Conservation (phyloP, 1,139 yeast genomes). For the Lodderomyces oxycetoniae region DNA sequence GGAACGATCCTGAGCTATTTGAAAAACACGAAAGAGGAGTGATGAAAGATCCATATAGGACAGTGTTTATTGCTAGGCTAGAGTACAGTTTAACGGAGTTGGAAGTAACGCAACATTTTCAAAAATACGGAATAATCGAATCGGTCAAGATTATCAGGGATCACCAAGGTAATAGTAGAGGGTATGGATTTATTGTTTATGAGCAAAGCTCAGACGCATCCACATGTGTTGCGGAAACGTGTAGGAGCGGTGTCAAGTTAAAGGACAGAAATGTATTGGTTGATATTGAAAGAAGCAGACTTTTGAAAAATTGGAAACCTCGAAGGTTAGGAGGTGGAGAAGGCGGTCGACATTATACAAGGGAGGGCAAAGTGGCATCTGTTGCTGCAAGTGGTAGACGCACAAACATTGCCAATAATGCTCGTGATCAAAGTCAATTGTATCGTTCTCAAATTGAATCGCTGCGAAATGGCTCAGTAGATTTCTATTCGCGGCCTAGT, state of each 20-base stretch:
- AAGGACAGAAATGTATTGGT: conserved; percentile 53
- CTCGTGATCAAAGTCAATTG: conserved; percentile 6
- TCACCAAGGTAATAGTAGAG: conserved; percentile 53
- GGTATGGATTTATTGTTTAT: conserved; percentile 82
- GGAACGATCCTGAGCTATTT: conserved; percentile 51
- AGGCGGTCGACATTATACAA: conserved; percentile 55
- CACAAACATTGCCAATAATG: conserved; percentile 19
- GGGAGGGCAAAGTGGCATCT: conserved; percentile 37
- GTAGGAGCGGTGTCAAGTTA: conserved; percentile 46
- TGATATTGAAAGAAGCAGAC: conserved; percentile 81
- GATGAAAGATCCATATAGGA: conserved; percentile 65
- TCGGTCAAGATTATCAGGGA: conserved; percentile 65
- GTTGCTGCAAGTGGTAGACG: conserved; percentile 49
- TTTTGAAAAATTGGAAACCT: conserved; percentile 77
- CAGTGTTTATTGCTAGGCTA: conserved; percentile 73
- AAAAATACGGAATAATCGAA: conserved; percentile 67
- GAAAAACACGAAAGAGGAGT: conserved; percentile 50
- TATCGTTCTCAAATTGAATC: conserved; percentile 1
- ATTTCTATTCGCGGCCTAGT: neutral
- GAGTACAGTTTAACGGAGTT: conserved; percentile 63
- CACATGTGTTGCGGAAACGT: conserved; percentile 53
- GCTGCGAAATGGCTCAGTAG: too few species aligned
- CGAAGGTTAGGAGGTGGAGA: conserved; percentile 64
- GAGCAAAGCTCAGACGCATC: conserved; percentile 55
- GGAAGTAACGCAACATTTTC: conserved; percentile 61